Percentiles rank a stretch among this genome's conserved stretches.
Conservation (phyloP, 805 yeast species). For the Yamadazyma sp. region DNA sequence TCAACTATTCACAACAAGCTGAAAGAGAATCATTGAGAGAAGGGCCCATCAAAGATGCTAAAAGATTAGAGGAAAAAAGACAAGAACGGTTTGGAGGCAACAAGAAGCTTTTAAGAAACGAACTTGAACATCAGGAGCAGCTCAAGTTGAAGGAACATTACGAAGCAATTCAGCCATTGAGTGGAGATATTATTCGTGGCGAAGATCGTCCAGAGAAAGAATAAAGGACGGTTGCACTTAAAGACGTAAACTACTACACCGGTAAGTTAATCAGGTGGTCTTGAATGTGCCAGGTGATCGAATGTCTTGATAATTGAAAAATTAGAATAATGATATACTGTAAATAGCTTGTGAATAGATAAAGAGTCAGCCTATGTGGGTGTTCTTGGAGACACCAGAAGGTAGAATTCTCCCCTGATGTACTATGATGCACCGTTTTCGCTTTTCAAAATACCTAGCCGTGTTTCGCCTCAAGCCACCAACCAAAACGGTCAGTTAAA, state of each 20-base stretch:
- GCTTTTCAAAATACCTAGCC: constrained; percentile 9
- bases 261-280: too few species aligned
- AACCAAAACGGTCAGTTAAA: constrained; percentile 44
- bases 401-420: constrained; percentile 38
- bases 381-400: constrained; percentile 53
- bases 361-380: too few species aligned
- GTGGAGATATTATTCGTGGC: constrained; percentile 34
- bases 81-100: constrained; percentile 19
- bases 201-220: constrained; percentile 17
- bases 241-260: too few species aligned
- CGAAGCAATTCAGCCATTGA: constrained; percentile 61
- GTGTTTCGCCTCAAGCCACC: constrained; percentile 37
- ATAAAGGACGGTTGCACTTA: too few species aligned
- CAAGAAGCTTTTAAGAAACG: constrained; percentile 51
- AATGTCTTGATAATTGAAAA: too few species aligned
- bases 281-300: too few species aligned
- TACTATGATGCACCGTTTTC: constrained; percentile 47
- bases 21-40: constrained; percentile 73
- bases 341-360: constrained; percentile 11
- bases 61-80: constrained; percentile 52
- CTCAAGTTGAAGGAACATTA: constrained; percentile 56
- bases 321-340: too few species aligned
- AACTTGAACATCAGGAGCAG: constrained; percentile 66
- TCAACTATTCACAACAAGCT: constrained; percentile 64
- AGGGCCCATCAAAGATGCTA: constrained; percentile 85